These are phyloP conservation scores for Zygosaccharomyces lentus DNA, from an alignment of 805 yeast species.

Conservation along the genomic window DNA sequence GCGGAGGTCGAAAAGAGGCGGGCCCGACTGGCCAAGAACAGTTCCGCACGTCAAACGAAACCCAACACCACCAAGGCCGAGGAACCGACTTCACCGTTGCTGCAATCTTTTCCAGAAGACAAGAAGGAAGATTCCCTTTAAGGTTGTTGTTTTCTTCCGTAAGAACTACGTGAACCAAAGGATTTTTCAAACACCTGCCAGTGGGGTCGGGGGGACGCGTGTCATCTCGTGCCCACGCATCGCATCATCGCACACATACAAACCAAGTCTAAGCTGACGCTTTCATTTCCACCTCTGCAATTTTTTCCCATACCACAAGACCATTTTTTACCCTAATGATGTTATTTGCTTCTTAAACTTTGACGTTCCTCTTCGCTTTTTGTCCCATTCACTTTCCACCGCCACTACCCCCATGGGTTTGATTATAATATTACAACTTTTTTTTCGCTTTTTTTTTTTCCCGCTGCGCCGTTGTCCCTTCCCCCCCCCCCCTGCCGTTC, in stretches of 20 bases:
- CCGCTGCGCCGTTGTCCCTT: too few species aligned
- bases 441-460: background rate
- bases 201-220: too few species aligned
- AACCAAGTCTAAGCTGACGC: background rate
- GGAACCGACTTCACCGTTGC: background rate
- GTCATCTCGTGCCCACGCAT: background rate
- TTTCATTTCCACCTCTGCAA: background rate
- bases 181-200: too few species aligned
- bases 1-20: conserved; percentile 53
- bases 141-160: too few species aligned
- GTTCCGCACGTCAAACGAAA: background rate
- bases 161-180: too few species aligned
- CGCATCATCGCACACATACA: conserved; percentile 5
- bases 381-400: background rate
- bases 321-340: background rate
- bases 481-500: background rate
- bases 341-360: conserved; percentile 3
- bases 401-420: background rate
- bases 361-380: conserved; percentile 1
- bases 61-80: background rate
- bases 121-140: background rate
- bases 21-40: conserved; percentile 1
- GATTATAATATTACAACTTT: background rate
- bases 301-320: conserved; percentile 1
- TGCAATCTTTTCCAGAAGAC: background rate